Evolutionary conservation across 2,329 filamentous ascomycete species (phyloP), one percentile per base, ranked within the genome.

Genomic region (Aspergillus brunneoviolaceus): DNA sequence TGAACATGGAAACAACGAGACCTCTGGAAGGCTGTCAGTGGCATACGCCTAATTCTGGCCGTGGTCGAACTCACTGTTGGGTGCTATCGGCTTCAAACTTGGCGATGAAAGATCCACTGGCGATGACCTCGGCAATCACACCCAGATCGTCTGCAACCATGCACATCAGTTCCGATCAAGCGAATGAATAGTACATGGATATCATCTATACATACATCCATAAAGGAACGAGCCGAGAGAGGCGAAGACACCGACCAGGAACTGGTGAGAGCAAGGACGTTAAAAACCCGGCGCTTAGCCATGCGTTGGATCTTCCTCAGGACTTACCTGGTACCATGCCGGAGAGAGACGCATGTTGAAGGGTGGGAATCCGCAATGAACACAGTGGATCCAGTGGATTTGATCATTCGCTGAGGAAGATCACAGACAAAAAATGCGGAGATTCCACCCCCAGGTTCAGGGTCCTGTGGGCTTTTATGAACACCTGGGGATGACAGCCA

Each of bases 1-100:
- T 94, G 73, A 94, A 93, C 60, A 92, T 82, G 1, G 89, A 90
- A 1, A 93, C 90, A 0, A 92, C 88, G 3, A 89, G 84, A 56
- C 89, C 89, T 42, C 82, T 87, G 51, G 5, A 42, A 16, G 2
- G 2, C 16, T 31, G 58, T 63, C 33, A 63, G 45, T 47, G 16
- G 7, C 39, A 21, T 45, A 12, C 16, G 39, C 14, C 35, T 6
- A 3, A 5, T 29, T 51, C 1, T 19, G 4, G 2, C 23, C 12
- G 16, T 6, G 31, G 23, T 29, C 11, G n/a, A 45, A 60, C 72
- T 65, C 39, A 76, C 73, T 61, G 72, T 59, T 76, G 50, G 0
- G 71, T 75, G 12, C 64, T 60, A 60, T 71, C 49, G n/a, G 68
- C 65, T 2, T 63, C 56, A 51, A 78, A 78, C 51, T 71, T 75